Conservation (phyloP, 2,329 filamentous ascomycete genomes). For the Aspergillus sojae region DNA sequence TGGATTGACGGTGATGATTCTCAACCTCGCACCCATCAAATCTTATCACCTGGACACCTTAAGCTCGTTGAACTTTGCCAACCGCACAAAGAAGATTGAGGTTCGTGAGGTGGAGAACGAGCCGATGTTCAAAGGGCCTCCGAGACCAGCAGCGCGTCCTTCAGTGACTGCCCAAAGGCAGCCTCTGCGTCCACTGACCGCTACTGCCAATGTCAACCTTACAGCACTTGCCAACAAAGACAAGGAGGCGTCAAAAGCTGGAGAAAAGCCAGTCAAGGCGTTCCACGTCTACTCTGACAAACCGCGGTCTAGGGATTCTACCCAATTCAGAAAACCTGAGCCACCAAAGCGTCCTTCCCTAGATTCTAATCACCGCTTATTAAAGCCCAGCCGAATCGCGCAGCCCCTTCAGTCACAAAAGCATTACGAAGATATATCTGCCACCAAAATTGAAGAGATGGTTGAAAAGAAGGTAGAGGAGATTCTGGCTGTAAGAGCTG, state of each 20-base stretch:
- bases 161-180: conserved; percentile 63
- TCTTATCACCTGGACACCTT: conserved; percentile 93
- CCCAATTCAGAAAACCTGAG: conserved; percentile 43
- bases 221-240: conserved; percentile 54
- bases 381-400: conserved; percentile 51
- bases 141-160: conserved; percentile 53
- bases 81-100: conserved; percentile 93
- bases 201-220: conserved; percentile 73
- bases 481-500: conserved; percentile 75
- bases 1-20: conserved; percentile 92
- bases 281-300: conserved; percentile 88
- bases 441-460: conserved; percentile 82
- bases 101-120: conserved; percentile 95
- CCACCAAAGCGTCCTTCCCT: conserved; percentile 49
- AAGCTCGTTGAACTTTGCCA: conserved; percentile 92
- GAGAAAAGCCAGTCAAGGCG: conserved; percentile 75
- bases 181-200: conserved; percentile 75
- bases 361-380: conserved; percentile 42
- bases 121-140: conserved; percentile 78
- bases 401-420: conserved; percentile 33
- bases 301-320: conserved; percentile 46
- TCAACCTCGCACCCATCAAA: conserved; percentile 88
- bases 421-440: conserved; percentile 59
- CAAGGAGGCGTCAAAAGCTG: conserved; percentile 55
- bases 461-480: conserved; percentile 91